phyloP scores from a whole-genome alignment of 176 grass and related monocot genomes.

The Zoysia pacifica region DNA sequence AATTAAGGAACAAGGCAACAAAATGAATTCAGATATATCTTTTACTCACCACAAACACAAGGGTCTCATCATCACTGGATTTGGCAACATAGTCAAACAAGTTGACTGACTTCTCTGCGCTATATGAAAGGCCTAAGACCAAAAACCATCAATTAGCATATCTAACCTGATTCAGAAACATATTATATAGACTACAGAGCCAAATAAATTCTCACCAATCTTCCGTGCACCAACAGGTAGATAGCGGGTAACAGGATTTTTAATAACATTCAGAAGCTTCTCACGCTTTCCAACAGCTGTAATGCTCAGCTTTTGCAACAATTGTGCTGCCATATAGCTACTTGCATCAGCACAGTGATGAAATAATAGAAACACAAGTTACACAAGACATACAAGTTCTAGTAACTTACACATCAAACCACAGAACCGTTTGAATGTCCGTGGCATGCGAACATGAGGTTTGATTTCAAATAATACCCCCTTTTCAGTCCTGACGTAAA shows the following conservation, averaged over 20 bases:
- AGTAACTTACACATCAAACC: conserved; percentile 86
- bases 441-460: conserved; percentile 84
- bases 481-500: conserved; percentile 93
- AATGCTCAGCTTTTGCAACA: conserved; percentile 96
- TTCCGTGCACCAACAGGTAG: conserved; percentile 76
- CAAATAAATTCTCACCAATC: conserved; percentile 60
- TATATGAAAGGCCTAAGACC: conserved; percentile 84
- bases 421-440: conserved; percentile 90
- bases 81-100: conserved; percentile 88
- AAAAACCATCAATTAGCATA: conserved; percentile 24
- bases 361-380: background rate
- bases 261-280: conserved; percentile 96
- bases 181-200: background rate
- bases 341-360: conserved; percentile 18
- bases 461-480: conserved; percentile 97
- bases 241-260: conserved; percentile 89
- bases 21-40: conserved; percentile 22
- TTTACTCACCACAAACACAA: conserved; percentile 86
- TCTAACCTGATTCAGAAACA: conserved; percentile 18
- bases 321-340: conserved; percentile 59
- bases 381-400: conserved; percentile 12
- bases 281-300: conserved; percentile 85
- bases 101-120: conserved; percentile 80
- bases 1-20: conserved; percentile 11
- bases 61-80: conserved; percentile 59